Base-by-base conservation (phyloP, 331 rosid genomes). In the Spiraea crenata region DNA sequence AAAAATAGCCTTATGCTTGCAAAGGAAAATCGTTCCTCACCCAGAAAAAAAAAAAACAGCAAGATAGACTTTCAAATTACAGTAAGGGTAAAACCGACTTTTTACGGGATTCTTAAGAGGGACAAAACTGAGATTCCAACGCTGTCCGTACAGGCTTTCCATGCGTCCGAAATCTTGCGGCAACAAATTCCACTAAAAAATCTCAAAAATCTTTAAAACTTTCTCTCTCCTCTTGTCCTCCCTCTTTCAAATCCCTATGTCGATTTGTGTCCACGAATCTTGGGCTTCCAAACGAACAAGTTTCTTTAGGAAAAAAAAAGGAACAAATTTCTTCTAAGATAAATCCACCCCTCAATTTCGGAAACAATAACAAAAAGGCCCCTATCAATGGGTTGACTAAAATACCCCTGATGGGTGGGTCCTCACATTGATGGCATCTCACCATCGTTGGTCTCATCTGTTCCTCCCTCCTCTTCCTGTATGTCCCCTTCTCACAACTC, bases 181-280 rank as follows among this genome's bases (percentile, higher is more conserved):
- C 76, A 63, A 37, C 39, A 70, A 71, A 42, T 41, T 19, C 25
- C 73, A 42, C 34, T 69, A 35, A 69, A 68, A 57, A 68, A 57
- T 57, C 62, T 47, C 57, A 44, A 2, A 12, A 57, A 44, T 25
- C 54, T 47, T 16, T 4, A 44, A 44, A 5, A 44, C 31, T 9
- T 0, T 4, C 68, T n/a, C 60, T 45, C 56, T n/a, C 61, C 7
- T 6, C 40, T 70, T 17, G 20, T 37, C 20, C 69, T 66, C 68
- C 64, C 70, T 19, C 85, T 72, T 62, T 67, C 86, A 73, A 80
- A 85, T 83, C 82, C 90, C 85, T 34, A 80, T 80, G 84, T 74
- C 70, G 90, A 83, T 83, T 60, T 78, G 78, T 48, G 80, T 73
- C 85, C 84, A 77, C 77, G 80, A 82, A 77, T 85, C 81, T 75